Percentiles rank a stretch among this genome's conserved stretches.
These are phyloP conservation scores for Saraca asoca DNA, from an alignment of 331 rosid species.

Conservation along the genomic window DNA sequence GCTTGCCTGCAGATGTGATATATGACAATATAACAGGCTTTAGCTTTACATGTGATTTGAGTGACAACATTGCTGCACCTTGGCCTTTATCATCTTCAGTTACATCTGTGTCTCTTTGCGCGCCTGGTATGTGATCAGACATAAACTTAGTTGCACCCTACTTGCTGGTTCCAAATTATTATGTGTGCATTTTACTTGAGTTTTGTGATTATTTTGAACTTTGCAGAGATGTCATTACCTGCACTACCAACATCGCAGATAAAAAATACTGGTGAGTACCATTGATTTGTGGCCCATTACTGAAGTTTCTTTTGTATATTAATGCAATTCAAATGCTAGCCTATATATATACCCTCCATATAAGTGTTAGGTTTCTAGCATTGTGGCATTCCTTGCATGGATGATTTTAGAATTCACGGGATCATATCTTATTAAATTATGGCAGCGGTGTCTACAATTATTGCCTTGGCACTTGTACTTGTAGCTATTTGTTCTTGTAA, in stretches of 20 bases:
- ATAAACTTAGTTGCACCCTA: not conserved
- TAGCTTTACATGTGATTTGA: slow-evolving; percentile 93
- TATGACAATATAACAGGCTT: slow-evolving; percentile 82
- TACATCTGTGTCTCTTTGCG: slow-evolving; percentile 85
- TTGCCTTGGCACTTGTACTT: not conserved
- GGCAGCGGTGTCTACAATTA: not conserved
- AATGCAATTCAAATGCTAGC: not conserved
- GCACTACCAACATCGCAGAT: slow-evolving; percentile 86
- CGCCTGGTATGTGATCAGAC: slow-evolving; percentile 70
- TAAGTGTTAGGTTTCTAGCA: not conserved
- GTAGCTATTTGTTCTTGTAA: not conserved
- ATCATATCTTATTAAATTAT: not conserved
- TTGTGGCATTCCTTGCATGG: not conserved
- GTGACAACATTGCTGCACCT: slow-evolving; percentile 88
- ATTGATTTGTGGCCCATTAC: slow-evolving; percentile 23
- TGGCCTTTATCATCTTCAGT: slow-evolving; percentile 94
- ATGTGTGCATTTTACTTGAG: slow-evolving; percentile 17
- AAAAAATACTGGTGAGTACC: slow-evolving; percentile 77
- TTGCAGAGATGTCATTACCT: slow-evolving; percentile 98
- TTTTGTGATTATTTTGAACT: slow-evolving; percentile 22
- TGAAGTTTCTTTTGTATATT: slow-evolving; percentile 16
- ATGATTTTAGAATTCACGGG: not conserved
- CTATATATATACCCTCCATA: too few relatives aligned
- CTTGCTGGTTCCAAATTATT: slow-evolving; percentile 12
- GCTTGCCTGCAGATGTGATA: slow-evolving; percentile 80